Conservation (phyloP, 805 yeast species). For the Ogataea nakhonphanomensis region DNA sequence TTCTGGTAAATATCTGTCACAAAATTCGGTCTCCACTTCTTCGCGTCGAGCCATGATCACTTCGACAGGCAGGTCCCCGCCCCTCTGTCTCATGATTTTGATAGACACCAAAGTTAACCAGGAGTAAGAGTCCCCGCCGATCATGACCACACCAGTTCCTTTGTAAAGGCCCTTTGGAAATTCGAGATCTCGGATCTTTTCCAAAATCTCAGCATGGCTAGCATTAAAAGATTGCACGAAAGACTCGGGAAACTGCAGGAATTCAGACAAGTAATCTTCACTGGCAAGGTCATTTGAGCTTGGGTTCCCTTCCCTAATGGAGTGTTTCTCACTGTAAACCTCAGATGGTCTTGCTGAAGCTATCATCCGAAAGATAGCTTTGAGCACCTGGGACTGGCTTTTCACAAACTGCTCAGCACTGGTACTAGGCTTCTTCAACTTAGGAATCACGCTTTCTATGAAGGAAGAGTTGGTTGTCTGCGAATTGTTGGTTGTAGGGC, state of each 20-base stretch:
- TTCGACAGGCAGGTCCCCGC: constrained; percentile 44
- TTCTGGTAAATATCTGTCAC: constrained; percentile 37
- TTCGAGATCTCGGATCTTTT: constrained; percentile 36
- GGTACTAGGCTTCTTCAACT: constrained; percentile 3
- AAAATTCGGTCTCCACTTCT: constrained; percentile 38
- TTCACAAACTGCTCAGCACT: constrained; percentile 11
- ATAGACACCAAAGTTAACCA: constrained; percentile 50
- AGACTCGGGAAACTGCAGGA: constrained; percentile 38
- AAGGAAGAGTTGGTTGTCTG: too few relatives aligned
- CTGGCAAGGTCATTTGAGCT: constrained; percentile 12
- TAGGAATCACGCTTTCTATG: not conserved
- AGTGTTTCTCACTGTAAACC: constrained; percentile 11
- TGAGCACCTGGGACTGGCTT: constrained; percentile 18
- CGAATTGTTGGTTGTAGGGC: not conserved
- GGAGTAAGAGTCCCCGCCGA: constrained; percentile 55
- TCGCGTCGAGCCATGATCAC: constrained; percentile 38
- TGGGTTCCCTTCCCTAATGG: constrained; percentile 12
- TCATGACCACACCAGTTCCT: constrained; percentile 57
- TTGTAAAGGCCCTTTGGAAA: constrained; percentile 37
- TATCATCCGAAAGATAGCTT: constrained; percentile 22
- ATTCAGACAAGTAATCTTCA: constrained; percentile 17
- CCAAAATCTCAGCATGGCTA: constrained; percentile 43
- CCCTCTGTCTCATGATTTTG: constrained; percentile 44
- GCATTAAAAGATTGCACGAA: constrained; percentile 41
- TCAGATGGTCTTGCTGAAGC: constrained; percentile 16